Base-by-base conservation (phyloP, 164 flowering plant genomes). In the Liriodendron chinense region DNA sequence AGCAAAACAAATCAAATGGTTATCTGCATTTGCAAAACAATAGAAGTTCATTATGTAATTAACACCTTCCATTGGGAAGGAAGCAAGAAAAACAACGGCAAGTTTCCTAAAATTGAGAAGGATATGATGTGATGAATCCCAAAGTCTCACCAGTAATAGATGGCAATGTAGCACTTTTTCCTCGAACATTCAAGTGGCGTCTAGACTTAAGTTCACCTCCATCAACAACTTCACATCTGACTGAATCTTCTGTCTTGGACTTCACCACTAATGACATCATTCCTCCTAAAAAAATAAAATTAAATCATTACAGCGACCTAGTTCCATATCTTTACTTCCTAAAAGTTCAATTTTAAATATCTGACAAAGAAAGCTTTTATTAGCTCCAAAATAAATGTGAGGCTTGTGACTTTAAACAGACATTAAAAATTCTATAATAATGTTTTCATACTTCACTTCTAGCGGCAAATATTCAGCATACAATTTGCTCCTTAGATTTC, bases 121-220 rank as follows among this genome's bases (percentile, higher is more conserved):
- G 18, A 61, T 47, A 56, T 63, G 25, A 21, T 49, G 47, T 47
- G 25, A 69, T 48, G 49, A 1, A 72, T 16, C 34, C 57, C 74
- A 53, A 57, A 77, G 10, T 25, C 80, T 66, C 56, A 95, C 99
- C 98, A 62, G 99, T 74, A 24, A 74, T 74, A 18, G 77, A 74
- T 67, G 77, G 77, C 25, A 74, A 49, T n/a, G 98, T 96, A 25
- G 99, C 99, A 82, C 99, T 94, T 85, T 96, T 96, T 65, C 98
- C 99, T 73, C 98, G 86, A 79, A 96, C 99, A 90, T 96, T 96
- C 73, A 96, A 80, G 85, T 96, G 99, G 3, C 98, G 79, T 76
- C 99, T 91, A 47, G 99, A 94, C 81, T 94, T 92, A 10, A 96
- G 98, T 79, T 94, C 98, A 70, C 99, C 99, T 73, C 99, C 99